phyloP scores from a whole-genome alignment of 805 yeast genomes.

The Ogataea ramenticola region DNA sequence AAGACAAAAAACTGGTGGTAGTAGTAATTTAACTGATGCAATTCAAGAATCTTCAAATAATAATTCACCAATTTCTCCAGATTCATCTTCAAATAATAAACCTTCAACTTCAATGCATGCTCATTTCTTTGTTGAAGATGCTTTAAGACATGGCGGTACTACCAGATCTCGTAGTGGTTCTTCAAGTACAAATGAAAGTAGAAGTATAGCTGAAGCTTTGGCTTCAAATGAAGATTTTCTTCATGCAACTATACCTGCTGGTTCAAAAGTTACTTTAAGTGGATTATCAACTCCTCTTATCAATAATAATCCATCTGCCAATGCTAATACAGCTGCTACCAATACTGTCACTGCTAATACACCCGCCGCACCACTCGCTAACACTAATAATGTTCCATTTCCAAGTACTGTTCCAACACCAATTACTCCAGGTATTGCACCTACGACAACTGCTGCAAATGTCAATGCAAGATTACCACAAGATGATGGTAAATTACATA shows the following conservation, averaged over 20 bases:
- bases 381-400: neutral
- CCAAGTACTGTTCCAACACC: neutral
- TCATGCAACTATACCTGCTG: conserved; percentile 3
- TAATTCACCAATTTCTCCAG: neutral
- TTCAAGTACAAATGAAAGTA: conserved; percentile 20
- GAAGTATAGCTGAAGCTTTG: conserved; percentile 8
- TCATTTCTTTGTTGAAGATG: conserved; percentile 66
- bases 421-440: neutral
- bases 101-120: conserved; percentile 62
- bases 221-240: conserved; percentile 2
- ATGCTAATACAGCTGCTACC: conserved; percentile 2
- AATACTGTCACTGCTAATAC: neutral
- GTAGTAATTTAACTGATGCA: conserved; percentile 20
- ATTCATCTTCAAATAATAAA: neutral
- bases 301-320: neutral
- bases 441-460: conserved; percentile 5
- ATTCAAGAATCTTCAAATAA: conserved; percentile 6
- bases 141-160: conserved; percentile 41
- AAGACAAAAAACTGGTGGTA: conserved; percentile 16
- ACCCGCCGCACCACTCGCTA: too few relatives aligned
- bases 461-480: conserved; percentile 34
- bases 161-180: conserved; percentile 29
- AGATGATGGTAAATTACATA: conserved; percentile 50
- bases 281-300: neutral
- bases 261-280: neutral